A percentile compares a stretch with the other conserved stretches of the same genome.
phyloP scores from a whole-genome alignment of 2,329 filamentous ascomycete genomes.

The Monilinia vaccinii-corymbosi region DNA sequence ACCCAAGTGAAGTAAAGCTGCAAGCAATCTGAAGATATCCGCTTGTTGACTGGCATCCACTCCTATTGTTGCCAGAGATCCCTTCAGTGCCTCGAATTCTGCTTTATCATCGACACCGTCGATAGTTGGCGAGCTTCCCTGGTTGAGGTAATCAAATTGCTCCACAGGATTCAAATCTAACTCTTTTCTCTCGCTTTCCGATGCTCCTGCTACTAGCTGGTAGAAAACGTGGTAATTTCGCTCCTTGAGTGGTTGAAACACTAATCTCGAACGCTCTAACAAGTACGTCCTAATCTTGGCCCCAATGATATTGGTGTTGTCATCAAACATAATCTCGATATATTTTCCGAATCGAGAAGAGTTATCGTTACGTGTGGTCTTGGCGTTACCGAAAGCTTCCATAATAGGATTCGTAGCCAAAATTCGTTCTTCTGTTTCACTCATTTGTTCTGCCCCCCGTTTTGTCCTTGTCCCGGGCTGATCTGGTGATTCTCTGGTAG shows the following conservation, averaged over 20 bases:
- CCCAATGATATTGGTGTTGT: conserved; percentile 90
- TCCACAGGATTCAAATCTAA: conserved; percentile 73
- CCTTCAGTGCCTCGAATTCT: conserved; percentile 82
- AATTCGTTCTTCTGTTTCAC: conserved; percentile 97
- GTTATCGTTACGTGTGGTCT: conserved; percentile 99
- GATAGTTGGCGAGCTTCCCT: conserved; percentile 83
- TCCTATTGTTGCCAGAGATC: conserved; percentile 80
- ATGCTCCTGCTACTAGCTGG: conserved; percentile 87
- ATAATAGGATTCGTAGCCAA: conserved; percentile 98
- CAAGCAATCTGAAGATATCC: conserved; percentile 83
- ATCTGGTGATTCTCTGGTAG: conserved; percentile 88
- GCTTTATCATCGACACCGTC: conserved; percentile 93
- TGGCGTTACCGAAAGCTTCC: conserved; percentile 99
- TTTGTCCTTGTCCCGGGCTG: conserved; percentile 71
- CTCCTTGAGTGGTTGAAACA: conserved; percentile 96
- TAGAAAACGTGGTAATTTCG: conserved; percentile 99
- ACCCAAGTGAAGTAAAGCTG: conserved; percentile 84
- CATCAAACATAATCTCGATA: conserved; percentile 99
- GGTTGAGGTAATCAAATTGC: conserved; percentile 92
- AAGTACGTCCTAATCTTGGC: conserved; percentile 96
- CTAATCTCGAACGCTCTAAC: conserved; percentile 86
- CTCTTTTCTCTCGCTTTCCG: conserved; percentile 71
- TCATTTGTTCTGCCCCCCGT: conserved; percentile 73
- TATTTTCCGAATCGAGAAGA: conserved; percentile 99
- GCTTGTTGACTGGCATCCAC: conserved; percentile 65